Evolutionary conservation across 176 grass and related monocot species (phyloP).

Genomic region (Rhynchospora tenuis): DNA sequence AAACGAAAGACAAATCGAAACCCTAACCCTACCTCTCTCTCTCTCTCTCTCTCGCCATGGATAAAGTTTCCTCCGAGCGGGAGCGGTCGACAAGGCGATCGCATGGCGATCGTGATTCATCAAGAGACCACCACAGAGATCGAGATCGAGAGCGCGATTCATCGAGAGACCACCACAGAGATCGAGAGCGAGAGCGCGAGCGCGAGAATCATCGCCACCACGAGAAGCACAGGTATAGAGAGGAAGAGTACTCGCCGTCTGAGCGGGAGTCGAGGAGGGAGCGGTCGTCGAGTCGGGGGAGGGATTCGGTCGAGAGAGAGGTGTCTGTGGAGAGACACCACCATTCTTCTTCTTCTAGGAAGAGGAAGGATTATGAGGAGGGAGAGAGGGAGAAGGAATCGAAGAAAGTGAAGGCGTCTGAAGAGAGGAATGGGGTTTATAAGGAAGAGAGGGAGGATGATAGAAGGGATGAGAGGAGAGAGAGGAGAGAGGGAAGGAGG

Average conservation of each 20-base stretch:
- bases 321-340: slow-evolving; percentile 13
- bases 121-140: slow-evolving; percentile 37
- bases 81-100: slow-evolving; percentile 18
- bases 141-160: slow-evolving; percentile 21
- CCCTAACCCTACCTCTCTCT: slow-evolving; percentile 26
- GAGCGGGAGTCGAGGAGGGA: slow-evolving; percentile 32
- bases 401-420: slow-evolving; percentile 20
- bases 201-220: slow-evolving; percentile 24
- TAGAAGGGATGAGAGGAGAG: slow-evolving; percentile 19
- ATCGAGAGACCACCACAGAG: slow-evolving; percentile 34
- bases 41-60: slow-evolving; percentile 26
- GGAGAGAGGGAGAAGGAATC: slow-evolving; percentile 13
- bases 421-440: slow-evolving; percentile 5
- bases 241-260: slow-evolving; percentile 35
- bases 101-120: slow-evolving; percentile 11
- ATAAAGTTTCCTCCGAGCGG: slow-evolving; percentile 42
- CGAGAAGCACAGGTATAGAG: slow-evolving; percentile 5
- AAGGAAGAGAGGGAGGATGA: slow-evolving; percentile 18
- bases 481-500: slow-evolving; percentile 32
- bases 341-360: slow-evolving; percentile 31
- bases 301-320: slow-evolving; percentile 48
- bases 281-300: slow-evolving; percentile 37
- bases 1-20: background rate
- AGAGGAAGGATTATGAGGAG: slow-evolving; percentile 31
- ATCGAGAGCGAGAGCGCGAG: slow-evolving; percentile 36